Evolutionary conservation across 345 rosid genomes (phyloP), one percentile per base, ranked within the genome.

Genomic region (Mallotus nudiflorus): DNA sequence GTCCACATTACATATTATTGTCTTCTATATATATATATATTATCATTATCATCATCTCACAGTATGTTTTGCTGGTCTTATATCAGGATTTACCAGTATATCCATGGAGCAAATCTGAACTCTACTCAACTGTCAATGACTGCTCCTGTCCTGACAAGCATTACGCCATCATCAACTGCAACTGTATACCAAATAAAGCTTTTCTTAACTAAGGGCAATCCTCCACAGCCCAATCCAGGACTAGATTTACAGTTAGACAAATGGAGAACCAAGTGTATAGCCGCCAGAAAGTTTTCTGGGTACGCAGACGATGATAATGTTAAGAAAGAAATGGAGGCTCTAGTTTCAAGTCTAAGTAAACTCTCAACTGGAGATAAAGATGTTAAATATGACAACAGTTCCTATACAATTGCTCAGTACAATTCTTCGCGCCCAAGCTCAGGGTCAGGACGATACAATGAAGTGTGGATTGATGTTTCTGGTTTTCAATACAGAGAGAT

Each of bases 391-490:
- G 42, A 62, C 25, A 67, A 39, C 24, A 46, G n/a, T 51, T 61
- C 73, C 22, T 83, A 69, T 25, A 7, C 71, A 4, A 68, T 85
- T 69, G 86, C 89, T 0, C 89, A 85, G 66, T 85, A 81, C 68
- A 85, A 77, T 65, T 71, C 85, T 66, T 78, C 87, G 2, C 65
- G 3, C 19, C 60, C 62, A 53, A 9, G n/a, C n/a, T n/a, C n/a
- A n/a, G n/a, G n/a, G n/a, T 35, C 80, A 0, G 78, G 73, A 7
- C 76, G 89, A 24, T 25, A 77, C 16, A 83, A 85, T 35, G 83
- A 85, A 66, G 85, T 81, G 8, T 83, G 89, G 89, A 78, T 80
- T 22, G 72, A 79, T 61, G 74, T 85, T 8, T 58, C 77, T 8
- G 80, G 79, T 37, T 55, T 60, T 37, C n/a, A 44, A 59, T 18